A percentile compares a stretch with the other conserved stretches of the same genome.
phyloP scores from a whole-genome alignment of 106 monocot species.

The Dendrobium nobile region DNA sequence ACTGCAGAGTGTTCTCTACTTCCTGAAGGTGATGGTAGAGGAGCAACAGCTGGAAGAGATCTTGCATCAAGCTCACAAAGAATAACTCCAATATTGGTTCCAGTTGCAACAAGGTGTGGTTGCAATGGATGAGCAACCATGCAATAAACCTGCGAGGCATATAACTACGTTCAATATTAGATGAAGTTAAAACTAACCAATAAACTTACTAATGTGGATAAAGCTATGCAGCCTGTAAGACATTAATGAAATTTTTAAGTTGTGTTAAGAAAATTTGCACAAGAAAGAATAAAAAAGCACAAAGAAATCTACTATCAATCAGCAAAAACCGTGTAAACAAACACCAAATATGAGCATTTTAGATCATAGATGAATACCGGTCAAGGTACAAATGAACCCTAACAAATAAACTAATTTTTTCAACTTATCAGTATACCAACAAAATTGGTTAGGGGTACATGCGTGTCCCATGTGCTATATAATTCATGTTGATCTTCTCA shows the following conservation, averaged over 20 bases:
- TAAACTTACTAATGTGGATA: neutral
- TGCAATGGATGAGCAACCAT: slow-evolving; percentile 99
- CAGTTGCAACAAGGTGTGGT: slow-evolving; percentile 97
- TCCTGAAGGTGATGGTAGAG: slow-evolving; percentile 73
- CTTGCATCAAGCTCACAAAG: slow-evolving; percentile 94
- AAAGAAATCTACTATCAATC: neutral
- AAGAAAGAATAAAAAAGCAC: neutral
- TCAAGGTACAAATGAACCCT: neutral
- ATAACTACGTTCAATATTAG: neutral
- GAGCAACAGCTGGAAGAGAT: slow-evolving; percentile 82
- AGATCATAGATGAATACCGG: neutral
- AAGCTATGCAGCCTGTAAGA: neutral
- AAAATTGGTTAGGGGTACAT: neutral
- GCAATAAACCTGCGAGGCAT: slow-evolving; percentile 71
- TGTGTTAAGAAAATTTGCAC: neutral
- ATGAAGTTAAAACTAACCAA: neutral
- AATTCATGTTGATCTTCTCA: neutral
- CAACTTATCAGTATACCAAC: neutral
- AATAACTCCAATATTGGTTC: slow-evolving; percentile 94
- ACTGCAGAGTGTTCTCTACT: slow-evolving; percentile 91
- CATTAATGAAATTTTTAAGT: neutral
- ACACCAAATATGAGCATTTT: neutral
- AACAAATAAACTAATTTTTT: neutral
- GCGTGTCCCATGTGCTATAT: neutral
- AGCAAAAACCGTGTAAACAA: neutral